These are phyloP conservation scores for Mycena floridula DNA, from an alignment of 768 basidiomycete genomes.

Conservation along the genomic window DNA sequence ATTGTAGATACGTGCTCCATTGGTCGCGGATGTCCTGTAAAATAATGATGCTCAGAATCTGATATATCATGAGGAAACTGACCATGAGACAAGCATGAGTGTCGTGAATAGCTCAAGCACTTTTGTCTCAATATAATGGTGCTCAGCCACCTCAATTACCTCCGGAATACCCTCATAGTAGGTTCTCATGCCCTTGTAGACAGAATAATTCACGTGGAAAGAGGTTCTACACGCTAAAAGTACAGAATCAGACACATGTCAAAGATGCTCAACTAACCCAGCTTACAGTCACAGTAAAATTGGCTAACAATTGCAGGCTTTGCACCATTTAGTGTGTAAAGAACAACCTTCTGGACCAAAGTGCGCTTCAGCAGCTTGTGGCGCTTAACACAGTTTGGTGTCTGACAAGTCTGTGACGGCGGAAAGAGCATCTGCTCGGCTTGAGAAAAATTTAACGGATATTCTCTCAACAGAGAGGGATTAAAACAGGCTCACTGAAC, in stretches of 20 bases:
- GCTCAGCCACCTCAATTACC: neutral
- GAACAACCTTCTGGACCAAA: neutral
- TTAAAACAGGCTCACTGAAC: slow-evolving; percentile 27
- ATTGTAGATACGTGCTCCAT: neutral
- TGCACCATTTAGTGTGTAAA: slow-evolving; percentile 1
- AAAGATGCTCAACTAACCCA: slow-evolving; percentile 39
- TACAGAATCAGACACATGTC: slow-evolving; percentile 55
- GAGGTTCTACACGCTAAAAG: neutral
- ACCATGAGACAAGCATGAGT: neutral
- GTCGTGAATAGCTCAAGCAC: neutral
- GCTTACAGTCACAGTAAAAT: neutral
- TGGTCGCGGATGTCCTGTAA: neutral
- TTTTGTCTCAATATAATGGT: neutral
- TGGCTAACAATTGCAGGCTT: neutral
- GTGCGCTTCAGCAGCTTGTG: neutral
- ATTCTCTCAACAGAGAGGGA: slow-evolving; percentile 13
- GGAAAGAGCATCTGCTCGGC: slow-evolving; percentile 10
- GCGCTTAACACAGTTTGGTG: neutral
- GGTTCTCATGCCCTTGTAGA: neutral
- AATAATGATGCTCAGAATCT: too few species aligned
- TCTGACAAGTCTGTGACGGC: neutral
- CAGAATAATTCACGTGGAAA: neutral
- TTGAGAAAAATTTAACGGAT: slow-evolving; percentile 14
- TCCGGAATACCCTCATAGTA: neutral
- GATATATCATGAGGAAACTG: too few species aligned